Evolutionary conservation across 305 asterid species (phyloP).

Genomic region (Plantago lanceolata): DNA sequence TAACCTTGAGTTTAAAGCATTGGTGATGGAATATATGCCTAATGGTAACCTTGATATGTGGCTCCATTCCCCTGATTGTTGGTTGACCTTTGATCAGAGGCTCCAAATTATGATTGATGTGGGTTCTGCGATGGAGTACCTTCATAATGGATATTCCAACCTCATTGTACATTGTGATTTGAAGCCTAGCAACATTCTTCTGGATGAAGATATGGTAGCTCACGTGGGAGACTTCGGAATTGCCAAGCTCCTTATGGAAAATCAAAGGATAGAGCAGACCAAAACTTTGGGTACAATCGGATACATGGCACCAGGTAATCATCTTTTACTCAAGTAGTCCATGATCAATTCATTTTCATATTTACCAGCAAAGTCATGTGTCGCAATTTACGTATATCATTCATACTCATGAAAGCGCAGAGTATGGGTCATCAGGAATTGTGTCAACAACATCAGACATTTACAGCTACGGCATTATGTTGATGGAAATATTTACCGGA

Average conservation of each 20-base stretch:
- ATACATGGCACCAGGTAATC: conserved; percentile 5
- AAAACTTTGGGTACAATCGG: conserved; percentile 1
- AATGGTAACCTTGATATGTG: too few species aligned
- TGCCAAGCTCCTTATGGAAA: neutral
- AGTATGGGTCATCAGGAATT: conserved; percentile 30
- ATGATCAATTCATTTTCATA: too few species aligned
- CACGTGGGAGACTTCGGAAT: neutral
- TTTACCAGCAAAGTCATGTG: too few species aligned
- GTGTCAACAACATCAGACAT: conserved; percentile 15
- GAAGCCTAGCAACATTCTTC: conserved; percentile 5
- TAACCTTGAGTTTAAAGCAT: too few species aligned
- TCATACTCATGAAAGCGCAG: too few species aligned
- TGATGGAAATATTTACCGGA: conserved; percentile 36
- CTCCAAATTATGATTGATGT: too few species aligned
- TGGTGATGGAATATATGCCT: too few species aligned
- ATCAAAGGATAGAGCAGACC: neutral
- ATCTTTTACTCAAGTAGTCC: too few species aligned
- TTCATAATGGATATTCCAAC: neutral
- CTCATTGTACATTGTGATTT: neutral
- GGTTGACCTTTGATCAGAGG: too few species aligned
- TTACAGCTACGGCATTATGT: conserved; percentile 17
- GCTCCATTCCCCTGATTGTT: too few species aligned
- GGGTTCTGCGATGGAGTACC: neutral
- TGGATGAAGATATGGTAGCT: conserved; percentile 4
- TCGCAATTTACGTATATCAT: too few species aligned